Base-by-base conservation (phyloP, 1,284 basidiomycete species). In the Cryptococcus maquisensis region DNA sequence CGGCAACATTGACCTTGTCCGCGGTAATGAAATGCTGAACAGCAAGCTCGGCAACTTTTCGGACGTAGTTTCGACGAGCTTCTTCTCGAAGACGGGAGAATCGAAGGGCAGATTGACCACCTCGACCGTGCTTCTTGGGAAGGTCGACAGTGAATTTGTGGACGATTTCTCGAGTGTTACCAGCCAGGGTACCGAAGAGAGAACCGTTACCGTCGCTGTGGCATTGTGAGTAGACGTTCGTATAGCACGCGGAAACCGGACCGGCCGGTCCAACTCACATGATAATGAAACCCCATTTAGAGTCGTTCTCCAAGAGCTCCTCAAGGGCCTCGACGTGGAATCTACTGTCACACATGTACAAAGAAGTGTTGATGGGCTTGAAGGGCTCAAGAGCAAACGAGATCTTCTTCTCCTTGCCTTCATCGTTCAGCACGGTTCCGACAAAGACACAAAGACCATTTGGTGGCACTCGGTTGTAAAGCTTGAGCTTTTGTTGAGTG, bases 51-150 rank as follows among this genome's bases (percentile, higher is more conserved):
- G 95, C 94, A 56, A 98, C 94, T 79, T 99, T 99, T 67, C 96
- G 89, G 48, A 98, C 94, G 75, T 99, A 99, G 79, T 98, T 99
- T 85, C 98, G 95, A 54, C 96, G 86, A 71, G 97, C 97, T 79
- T 99, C 96, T 72, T 98, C 96, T 76, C 96, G 90, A 55, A 99
- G 85, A 84, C 96, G 95, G 40, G 95, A 91, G 85, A 99, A 99
- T 90, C 96, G 96, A 51, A 98, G 82, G 28, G 96, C 96, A 57
- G 96, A 99, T 79, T 99, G 96, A 80, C 96, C 96, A 86, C 96
- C 96, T 83, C 96, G 95, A 66, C 93, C 93, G 78, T 98, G 96
- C 82, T 99, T 99, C 82, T 98, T 99, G 49, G 96, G 96, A 20
- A 99, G 83, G 79, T 98, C 96, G 73, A 99, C 96, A 37, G 88